A percentile compares a stretch with the other conserved stretches of the same genome.
These are phyloP conservation scores for Avena atlantica DNA, from an alignment of 176 grass and related monocot species.

Conservation along the genomic window DNA sequence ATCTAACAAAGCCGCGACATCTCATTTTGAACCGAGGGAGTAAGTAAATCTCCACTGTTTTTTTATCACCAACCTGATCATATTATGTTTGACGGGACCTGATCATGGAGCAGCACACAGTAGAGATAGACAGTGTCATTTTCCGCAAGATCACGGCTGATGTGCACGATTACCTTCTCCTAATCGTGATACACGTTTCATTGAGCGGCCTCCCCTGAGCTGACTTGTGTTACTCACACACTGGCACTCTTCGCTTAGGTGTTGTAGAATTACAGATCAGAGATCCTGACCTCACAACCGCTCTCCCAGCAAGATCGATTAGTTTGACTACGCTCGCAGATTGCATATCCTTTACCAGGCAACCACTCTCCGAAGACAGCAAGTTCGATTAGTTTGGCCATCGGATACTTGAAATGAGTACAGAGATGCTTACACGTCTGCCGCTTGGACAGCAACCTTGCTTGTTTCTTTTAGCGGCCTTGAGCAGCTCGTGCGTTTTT, in stretches of 20 bases:
- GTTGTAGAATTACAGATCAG: background rate
- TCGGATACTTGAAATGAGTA: background rate
- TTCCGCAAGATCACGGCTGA: slow-evolving; percentile 30
- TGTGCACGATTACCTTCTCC: background rate
- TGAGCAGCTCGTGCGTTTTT: slow-evolving; percentile 34
- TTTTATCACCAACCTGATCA: background rate
- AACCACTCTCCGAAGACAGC: background rate
- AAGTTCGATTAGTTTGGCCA: background rate
- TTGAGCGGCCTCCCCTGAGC: background rate
- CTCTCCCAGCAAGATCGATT: background rate
- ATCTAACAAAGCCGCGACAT: no score
- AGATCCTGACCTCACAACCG: slow-evolving; percentile 26
- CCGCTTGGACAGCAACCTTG: background rate
- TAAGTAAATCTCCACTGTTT: background rate
- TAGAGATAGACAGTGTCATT: slow-evolving; percentile 20
- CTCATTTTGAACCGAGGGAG: no score
- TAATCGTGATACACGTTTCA: background rate
- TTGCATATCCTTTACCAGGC: background rate
- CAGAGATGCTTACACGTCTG: background rate
- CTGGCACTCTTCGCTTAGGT: background rate
- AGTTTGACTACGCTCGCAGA: background rate
- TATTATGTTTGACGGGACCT: background rate
- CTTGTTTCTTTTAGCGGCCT: slow-evolving; percentile 11
- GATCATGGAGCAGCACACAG: background rate
- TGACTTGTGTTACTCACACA: background rate